Evolutionary conservation across 129 eudicot species (phyloP).

Genomic region (Centrapalus pauciflorus): DNA sequence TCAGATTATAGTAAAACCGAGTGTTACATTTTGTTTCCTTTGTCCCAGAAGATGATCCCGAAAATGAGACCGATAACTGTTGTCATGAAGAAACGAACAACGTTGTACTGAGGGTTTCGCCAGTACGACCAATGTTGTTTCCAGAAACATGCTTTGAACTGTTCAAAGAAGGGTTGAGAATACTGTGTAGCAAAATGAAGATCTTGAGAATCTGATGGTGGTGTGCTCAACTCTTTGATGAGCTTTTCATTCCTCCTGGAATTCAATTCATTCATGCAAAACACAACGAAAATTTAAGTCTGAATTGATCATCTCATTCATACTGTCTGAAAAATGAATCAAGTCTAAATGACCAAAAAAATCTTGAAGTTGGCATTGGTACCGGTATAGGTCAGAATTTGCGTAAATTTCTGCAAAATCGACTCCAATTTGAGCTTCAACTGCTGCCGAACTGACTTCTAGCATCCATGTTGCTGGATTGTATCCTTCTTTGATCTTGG

Average conservation of each 20-base stretch:
- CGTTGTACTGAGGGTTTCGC: slow-evolving; percentile 82
- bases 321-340: no score
- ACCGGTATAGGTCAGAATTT: slow-evolving; percentile 57
- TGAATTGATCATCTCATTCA: no score
- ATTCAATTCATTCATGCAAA: slow-evolving; percentile 4
- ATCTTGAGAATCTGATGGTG: slow-evolving; percentile 56
- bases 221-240: slow-evolving; percentile 45
- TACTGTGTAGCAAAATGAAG: slow-evolving; percentile 63
- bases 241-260: slow-evolving; percentile 54
- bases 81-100: slow-evolving; percentile 60
- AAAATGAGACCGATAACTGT: slow-evolving; percentile 53
- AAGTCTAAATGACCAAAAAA: background rate
- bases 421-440: slow-evolving; percentile 48
- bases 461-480: slow-evolving; percentile 94
- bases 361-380: background rate
- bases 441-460: slow-evolving; percentile 50
- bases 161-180: slow-evolving; percentile 57
- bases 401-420: slow-evolving; percentile 59
- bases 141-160: slow-evolving; percentile 81
- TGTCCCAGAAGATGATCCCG: slow-evolving; percentile 71
- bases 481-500: slow-evolving; percentile 61
- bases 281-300: background rate
- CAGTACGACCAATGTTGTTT: slow-evolving; percentile 82
- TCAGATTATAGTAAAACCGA: background rate
- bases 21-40: slow-evolving; percentile 59